These are phyloP conservation scores for Vaccinium myrtillus DNA, from an alignment of 148 eudicot genomes.

Conservation along the genomic window DNA sequence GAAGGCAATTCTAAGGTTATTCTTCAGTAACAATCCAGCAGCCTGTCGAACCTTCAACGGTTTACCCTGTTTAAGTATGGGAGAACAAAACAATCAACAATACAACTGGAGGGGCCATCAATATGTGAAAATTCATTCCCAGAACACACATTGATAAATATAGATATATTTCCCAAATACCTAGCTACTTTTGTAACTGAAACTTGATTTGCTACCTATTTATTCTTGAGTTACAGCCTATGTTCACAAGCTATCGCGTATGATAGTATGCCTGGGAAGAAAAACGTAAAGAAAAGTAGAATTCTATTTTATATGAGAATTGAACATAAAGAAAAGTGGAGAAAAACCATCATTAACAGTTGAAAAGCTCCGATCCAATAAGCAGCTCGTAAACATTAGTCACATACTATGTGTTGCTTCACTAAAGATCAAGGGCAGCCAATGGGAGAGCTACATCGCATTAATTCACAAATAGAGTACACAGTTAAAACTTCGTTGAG, in stretches of 20 bases:
- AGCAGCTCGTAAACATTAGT: background rate
- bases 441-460: background rate
- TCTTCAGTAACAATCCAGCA: constrained; percentile 90
- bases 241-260: background rate
- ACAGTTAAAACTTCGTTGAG: background rate
- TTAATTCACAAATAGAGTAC: background rate
- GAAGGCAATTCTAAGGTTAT: constrained; percentile 74
- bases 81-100: background rate
- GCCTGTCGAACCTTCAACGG: constrained; percentile 89
- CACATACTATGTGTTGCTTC: background rate
- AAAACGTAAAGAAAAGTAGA: background rate
- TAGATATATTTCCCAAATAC: background rate
- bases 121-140: background rate
- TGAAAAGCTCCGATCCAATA: background rate
- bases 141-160: background rate
- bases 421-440: background rate
- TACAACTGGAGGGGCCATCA: background rate
- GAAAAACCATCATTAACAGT: background rate
- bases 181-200: background rate
- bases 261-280: background rate
- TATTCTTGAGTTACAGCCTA: background rate
- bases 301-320: background rate
- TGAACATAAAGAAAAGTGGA: background rate
- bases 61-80: constrained; percentile 49
- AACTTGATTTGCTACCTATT: background rate